A percentile compares a stretch with the other conserved stretches of the same genome.
Conservation (phyloP, 306 rosid species). For the Vigna unguiculata region DNA sequence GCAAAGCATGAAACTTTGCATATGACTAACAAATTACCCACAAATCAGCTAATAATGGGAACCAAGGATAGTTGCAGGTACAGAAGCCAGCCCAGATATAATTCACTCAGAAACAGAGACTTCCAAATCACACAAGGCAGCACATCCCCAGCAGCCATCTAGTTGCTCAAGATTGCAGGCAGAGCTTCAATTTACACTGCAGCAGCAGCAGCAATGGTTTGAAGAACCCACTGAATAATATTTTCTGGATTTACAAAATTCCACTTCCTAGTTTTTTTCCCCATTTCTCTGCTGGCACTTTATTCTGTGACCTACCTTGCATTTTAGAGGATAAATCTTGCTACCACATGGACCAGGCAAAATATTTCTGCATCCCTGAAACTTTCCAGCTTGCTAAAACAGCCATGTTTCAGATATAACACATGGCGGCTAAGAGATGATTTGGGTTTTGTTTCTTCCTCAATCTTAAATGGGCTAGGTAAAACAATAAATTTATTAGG, state of each 20-base stretch:
- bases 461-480: background rate
- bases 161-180: conserved; percentile 10
- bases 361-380: background rate
- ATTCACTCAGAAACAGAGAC: conserved; percentile 2
- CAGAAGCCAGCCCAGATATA: background rate
- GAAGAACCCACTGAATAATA: conserved; percentile 24
- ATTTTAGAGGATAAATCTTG: background rate
- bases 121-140: background rate
- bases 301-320: conserved; percentile 1
- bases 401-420: conserved; percentile 22
- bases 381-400: background rate
- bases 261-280: background rate
- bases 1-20: background rate
- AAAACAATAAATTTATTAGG: conserved; percentile 6
- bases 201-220: conserved; percentile 10
- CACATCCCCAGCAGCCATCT: conserved; percentile 11
- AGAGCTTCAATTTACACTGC: background rate
- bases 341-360: background rate
- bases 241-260: conserved; percentile 26
- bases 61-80: background rate
- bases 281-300: background rate
- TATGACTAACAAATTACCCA: background rate
- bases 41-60: background rate
- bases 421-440: background rate
- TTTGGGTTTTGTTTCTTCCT: background rate